Evolutionary conservation across 805 yeast genomes (phyloP), one percentile per base, ranked within the genome.

Genomic region (Yarrowia divulgata): DNA sequence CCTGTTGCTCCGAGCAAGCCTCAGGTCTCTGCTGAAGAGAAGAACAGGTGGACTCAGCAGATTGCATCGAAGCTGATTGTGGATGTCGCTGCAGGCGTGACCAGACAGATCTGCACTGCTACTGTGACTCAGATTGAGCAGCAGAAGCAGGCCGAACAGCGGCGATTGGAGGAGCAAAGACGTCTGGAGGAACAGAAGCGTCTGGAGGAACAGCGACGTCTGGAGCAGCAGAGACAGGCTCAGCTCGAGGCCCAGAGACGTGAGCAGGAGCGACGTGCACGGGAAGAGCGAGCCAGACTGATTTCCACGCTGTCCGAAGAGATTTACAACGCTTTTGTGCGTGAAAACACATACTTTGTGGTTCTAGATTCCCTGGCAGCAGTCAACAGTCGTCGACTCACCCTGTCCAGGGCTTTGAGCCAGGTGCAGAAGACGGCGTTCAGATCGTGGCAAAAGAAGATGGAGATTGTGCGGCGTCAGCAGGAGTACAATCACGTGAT

Each of bases 321-420:
- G 49, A 75, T 90, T 0, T 89, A 80, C 71, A 74, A 77, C 18
- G 90, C 93, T 0, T 88, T 90, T 43, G 35, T 66, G 13, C 62
- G 52, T 7, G 66, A 69, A 34, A 40, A 73, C 37, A 23, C 68
- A 5, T 63, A 37, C 32, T 63, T 63, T 63, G 74, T 90, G 50
- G 82, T 84, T 54, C 93, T 90, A 72, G 80, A 84, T 46, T 74
- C 85, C 0, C 29, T 86, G 82, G 73, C 76, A 83, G 46, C 75
- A 79, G 3, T 77, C 80, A 0, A 73, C 83, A 50, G 83, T 83
- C 37, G 75, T 80, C 1, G 77, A 78, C 55, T 57, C 16, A 75
- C 83, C 54, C 72, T 78, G 0, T 73, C 68, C 9, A 73, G 73
- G 1, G 63, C 85, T 34, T 82, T 81, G 70, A 72, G 66, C 23